A percentile compares a stretch with the other conserved stretches of the same genome.
phyloP scores from a whole-genome alignment of 192 early-diverging fungal genomes.

The Entomortierella parvispora region DNA sequence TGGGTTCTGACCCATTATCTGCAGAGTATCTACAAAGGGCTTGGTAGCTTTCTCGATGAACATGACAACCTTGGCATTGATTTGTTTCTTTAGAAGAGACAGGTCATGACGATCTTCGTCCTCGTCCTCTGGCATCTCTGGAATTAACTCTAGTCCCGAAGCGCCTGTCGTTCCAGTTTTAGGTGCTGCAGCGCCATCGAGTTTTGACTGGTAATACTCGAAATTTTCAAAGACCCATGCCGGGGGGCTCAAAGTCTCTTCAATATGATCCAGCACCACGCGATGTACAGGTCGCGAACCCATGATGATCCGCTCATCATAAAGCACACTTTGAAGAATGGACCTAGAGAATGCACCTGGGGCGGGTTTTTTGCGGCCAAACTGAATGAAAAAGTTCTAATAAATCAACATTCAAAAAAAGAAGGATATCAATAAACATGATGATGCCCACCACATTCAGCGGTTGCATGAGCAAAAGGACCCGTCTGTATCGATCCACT shows the following conservation, averaged over 20 bases:
- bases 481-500: neutral
- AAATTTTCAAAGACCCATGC: constrained; percentile 30
- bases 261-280: constrained; percentile 24
- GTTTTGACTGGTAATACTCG: neutral
- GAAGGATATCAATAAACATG: neutral
- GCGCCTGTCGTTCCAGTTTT: neutral
- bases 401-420: neutral
- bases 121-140: constrained; percentile 7
- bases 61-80: constrained; percentile 4
- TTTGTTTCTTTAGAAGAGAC: constrained; percentile 2
- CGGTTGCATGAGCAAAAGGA: neutral
- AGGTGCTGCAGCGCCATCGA: neutral
- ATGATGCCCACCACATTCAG: too few relatives aligned
- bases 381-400: constrained; percentile 64
- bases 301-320: constrained; percentile 50
- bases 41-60: constrained; percentile 48
- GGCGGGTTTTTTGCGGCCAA: constrained; percentile 54
- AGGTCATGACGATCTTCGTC: neutral
- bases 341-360: constrained; percentile 67
- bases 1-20: constrained; percentile 68
- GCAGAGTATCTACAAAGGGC: constrained; percentile 62
- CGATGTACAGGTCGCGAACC: constrained; percentile 32
- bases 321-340: constrained; percentile 55
- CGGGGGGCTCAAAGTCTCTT: constrained; percentile 15
- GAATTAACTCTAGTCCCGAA: constrained; percentile 5